These are phyloP conservation scores for Haberlea rhodopensis DNA, from an alignment of 257 asterid species.

Conservation along the genomic window DNA sequence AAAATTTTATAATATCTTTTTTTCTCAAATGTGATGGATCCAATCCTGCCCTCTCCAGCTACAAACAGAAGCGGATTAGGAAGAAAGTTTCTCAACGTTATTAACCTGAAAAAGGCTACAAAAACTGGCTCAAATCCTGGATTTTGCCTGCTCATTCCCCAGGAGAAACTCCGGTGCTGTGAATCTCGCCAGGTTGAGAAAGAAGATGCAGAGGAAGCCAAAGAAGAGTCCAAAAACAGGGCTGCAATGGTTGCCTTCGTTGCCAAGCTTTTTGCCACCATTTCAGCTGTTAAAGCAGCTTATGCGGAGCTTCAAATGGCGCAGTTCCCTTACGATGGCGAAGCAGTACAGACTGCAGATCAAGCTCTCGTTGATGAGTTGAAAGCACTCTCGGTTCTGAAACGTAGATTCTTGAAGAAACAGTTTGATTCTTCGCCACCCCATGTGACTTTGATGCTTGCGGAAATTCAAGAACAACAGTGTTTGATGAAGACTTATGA, in stretches of 20 bases:
- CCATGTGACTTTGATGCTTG: constrained; percentile 81
- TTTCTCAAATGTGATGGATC: constrained; percentile 48
- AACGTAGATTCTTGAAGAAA: constrained; percentile 57
- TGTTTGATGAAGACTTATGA: constrained; percentile 88
- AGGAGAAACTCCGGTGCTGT: constrained; percentile 79
- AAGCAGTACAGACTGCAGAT: constrained; percentile 75
- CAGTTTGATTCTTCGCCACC: constrained; percentile 85
- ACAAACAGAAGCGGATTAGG: constrained; percentile 53
- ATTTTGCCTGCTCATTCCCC: constrained; percentile 71
- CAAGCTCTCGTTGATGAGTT: constrained; percentile 81
- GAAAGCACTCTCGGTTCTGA: constrained; percentile 73
- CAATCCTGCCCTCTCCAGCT: constrained; percentile 42
- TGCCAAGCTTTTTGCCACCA: constrained; percentile 85
- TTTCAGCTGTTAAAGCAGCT: constrained; percentile 84
- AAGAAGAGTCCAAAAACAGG: constrained; percentile 48
- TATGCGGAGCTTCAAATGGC: constrained; percentile 96
- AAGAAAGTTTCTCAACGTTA: constrained; percentile 55
- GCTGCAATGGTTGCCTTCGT: constrained; percentile 84
- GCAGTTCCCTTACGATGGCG: constrained; percentile 81
- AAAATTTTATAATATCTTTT: neutral
- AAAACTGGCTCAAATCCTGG: constrained; percentile 48
- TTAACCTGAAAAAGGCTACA: constrained; percentile 41
- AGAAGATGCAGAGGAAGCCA: constrained; percentile 54
- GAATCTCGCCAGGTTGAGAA: constrained; percentile 61
- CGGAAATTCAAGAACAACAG: constrained; percentile 96